Base-by-base conservation (phyloP, 2,329 filamentous ascomycete genomes). In the Diaporthe humulicola region DNA sequence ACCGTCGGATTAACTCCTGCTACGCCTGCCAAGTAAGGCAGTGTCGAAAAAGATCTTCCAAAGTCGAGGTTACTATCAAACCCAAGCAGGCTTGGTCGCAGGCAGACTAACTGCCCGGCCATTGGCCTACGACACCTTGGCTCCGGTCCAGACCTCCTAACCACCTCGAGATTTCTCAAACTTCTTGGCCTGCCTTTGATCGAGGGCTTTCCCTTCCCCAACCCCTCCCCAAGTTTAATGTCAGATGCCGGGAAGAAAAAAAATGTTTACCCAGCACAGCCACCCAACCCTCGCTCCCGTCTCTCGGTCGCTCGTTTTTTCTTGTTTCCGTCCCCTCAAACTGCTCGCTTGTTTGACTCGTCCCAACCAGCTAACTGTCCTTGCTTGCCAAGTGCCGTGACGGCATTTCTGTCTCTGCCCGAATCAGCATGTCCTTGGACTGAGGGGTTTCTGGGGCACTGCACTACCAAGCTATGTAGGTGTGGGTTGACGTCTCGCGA, bases 321-420 rank as follows among this genome's bases (percentile, higher is more conserved):
- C 48, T 22, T 22, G 33, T 54, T 10, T 28, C 60, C 40, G 40
- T 28, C 40, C 40, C 52, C n/a, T 69, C 64, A 69, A 54, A 54
- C 64, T 69, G 14, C 64, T 69, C 64, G 64, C 64, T 69, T 38
- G 64, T 69, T 69, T 69, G 64, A 69, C 64, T 69, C 64, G 64
- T 52, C 45, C 45, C 33, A 14, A 8, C 56, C 19, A 58, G 9
- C 17, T 12, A 38, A 22, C 14, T 12, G 45, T 25, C 45, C 45
- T 33, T 67, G 30, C 33, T 40, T 69, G 64, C 64, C 64, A 67
- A 66, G 64, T 67, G 30, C 48, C 48, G 33, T 54, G 64, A 54
- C 64, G 64, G 64, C 33, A 54, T 40, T 54, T 19, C 45, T 54
- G 64, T 28, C 64, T 54, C 33, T 69, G 64, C 64, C 64, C 33